Conservation (phyloP, 495 filamentous ascomycete genomes). For the Penicillium pancosmium region DNA sequence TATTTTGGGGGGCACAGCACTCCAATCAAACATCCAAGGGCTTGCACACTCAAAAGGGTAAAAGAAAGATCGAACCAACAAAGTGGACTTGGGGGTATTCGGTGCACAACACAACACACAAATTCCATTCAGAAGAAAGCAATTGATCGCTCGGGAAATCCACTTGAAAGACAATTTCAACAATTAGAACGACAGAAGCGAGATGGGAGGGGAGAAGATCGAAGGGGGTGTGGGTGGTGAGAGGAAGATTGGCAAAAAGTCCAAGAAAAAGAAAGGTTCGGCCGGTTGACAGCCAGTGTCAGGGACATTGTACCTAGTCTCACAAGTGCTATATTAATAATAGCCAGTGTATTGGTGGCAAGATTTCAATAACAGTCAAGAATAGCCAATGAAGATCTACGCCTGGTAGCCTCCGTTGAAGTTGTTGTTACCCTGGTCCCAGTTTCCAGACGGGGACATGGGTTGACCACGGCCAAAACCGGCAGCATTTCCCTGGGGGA, state of each 20-base stretch:
- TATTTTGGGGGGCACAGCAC: slow-evolving; percentile 43
- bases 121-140: slow-evolving; percentile 50
- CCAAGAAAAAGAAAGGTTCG: slow-evolving; percentile 14
- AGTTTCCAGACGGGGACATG: slow-evolving; percentile 67
- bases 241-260: slow-evolving; percentile 16
- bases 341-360: background rate
- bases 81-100: slow-evolving; percentile 52
- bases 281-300: slow-evolving; percentile 18
- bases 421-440: slow-evolving; percentile 64
- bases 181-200: slow-evolving; percentile 13
- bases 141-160: slow-evolving; percentile 49
- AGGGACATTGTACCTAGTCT: slow-evolving; percentile 4
- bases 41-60: slow-evolving; percentile 33
- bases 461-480: slow-evolving; percentile 84
- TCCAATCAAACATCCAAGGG: slow-evolving; percentile 42
- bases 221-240: slow-evolving; percentile 17
- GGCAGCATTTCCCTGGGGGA: slow-evolving; percentile 67
- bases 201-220: slow-evolving; percentile 8
- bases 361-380: slow-evolving; percentile 5
- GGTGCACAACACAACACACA: slow-evolving; percentile 53
- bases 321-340: slow-evolving; percentile 1
- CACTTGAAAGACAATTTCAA: slow-evolving; percentile 37
- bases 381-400: slow-evolving; percentile 28
- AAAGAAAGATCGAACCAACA: slow-evolving; percentile 41
- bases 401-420: slow-evolving; percentile 59